Evolutionary conservation across 2,329 filamentous ascomycete genomes (phyloP), one percentile per base, ranked within the genome.

Genomic region (Colletotrichum sp.): DNA sequence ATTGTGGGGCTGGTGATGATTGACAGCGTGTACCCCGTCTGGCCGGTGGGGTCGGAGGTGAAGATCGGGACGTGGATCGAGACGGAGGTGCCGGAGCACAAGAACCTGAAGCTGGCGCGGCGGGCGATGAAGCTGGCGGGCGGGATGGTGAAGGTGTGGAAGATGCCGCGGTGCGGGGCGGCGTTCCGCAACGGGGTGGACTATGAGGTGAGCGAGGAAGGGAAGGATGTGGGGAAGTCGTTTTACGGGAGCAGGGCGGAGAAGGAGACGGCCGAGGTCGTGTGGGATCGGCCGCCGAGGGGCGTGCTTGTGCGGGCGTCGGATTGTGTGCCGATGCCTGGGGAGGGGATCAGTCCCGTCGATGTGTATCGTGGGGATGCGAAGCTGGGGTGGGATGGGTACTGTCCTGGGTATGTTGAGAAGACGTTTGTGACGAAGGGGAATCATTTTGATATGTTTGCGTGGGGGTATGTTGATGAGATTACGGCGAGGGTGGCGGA

Each of bases 1-100:
- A 84, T 92, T 12, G 77, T 86, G 1, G 90, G 90, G 16, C 86
- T 92, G 63, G 79, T 91, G 74, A 87, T 91, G 84, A 82, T 92
- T 21, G 90, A 92, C 79, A 89, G 86, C 63, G 81, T 89, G 15
- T 90, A 82, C 65, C 84, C 86, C 7, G 78, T 78, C 68, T 34
- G 76, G 49, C 65, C 49, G 3, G 60, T 65, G 10, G 81, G 78
- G 18, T 39, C 79, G 9, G 72, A 71, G 5, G 28, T 69, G 10
- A 78, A 76, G 68, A 75, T 78, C 34, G 66, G 63, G 52, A 39
- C 44, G 39, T 67, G 68, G 32, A 10, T 79, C 69, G 8, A 75
- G 52, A 60, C 81, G 4, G 80, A 81, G n/a, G 78, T 83, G 32
- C 84, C 82, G 52, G 82, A 83, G 77, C 77, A 79, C 8, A 83